phyloP scores from a whole-genome alignment of 257 asterid genomes.

The Paraleonurus japonicus region DNA sequence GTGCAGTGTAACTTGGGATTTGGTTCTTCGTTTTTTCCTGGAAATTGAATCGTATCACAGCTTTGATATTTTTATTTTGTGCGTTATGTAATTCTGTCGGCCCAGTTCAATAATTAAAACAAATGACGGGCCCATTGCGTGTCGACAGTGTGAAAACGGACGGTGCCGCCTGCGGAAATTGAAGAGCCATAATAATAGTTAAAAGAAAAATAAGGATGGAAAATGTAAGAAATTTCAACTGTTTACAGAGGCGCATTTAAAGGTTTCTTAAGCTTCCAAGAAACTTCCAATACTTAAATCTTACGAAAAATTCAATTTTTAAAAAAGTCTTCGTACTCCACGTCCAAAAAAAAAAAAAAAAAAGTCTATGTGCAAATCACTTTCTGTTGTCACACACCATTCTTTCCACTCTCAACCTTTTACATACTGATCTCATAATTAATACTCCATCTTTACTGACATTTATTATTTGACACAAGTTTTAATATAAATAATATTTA shows the following conservation, averaged over 20 bases:
- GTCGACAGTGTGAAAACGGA: background rate
- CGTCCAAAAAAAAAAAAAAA: too few species aligned
- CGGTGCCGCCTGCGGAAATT: background rate
- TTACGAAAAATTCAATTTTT: background rate
- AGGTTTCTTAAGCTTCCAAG: background rate
- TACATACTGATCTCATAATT: too few species aligned
- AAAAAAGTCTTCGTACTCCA: too few species aligned
- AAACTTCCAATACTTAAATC: constrained; percentile 10
- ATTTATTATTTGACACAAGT: too few species aligned
- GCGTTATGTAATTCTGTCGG: too few species aligned
- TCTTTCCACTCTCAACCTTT: too few species aligned
- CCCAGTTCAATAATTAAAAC: background rate
- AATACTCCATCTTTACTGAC: too few species aligned
- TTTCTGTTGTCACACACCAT: too few species aligned
- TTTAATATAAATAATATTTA: too few species aligned
- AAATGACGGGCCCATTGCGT: background rate
- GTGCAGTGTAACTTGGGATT: background rate
- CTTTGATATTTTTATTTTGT: too few species aligned
- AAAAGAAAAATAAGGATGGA: background rate
- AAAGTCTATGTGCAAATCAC: too few species aligned
- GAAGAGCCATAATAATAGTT: background rate
- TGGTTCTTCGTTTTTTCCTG: constrained; percentile 18
- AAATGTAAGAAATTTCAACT: constrained; percentile 12
- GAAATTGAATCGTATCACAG: constrained; percentile 19
- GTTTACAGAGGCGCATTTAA: too few species aligned